Evolutionary conservation across 1,284 basidiomycete genomes (phyloP).

Genomic region (Marasmius oreades): DNA sequence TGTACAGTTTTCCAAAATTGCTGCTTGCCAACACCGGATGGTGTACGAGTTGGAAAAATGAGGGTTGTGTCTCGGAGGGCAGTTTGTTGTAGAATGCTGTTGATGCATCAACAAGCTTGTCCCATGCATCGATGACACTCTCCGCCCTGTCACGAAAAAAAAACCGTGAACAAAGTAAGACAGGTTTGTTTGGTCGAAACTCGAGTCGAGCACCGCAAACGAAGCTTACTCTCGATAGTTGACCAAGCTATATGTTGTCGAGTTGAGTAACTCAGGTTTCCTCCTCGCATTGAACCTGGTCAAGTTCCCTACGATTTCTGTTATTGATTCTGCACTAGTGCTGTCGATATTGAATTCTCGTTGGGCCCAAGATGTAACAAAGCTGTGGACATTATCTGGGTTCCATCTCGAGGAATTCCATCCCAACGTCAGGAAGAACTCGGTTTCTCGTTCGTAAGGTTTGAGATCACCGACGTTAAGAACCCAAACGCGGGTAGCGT

Average conservation of each 20-base stretch:
- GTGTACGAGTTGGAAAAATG: conserved; percentile 68
- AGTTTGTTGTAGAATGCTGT: conserved; percentile 54
- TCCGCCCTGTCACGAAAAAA: too few species aligned
- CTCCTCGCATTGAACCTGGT: conserved; percentile 59
- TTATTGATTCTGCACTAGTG: conserved; percentile 37
- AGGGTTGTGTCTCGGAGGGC: conserved; percentile 40
- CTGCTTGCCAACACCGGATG: conserved; percentile 58
- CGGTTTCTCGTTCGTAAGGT: conserved; percentile 66
- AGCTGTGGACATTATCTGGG: conserved; percentile 48
- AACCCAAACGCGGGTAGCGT: conserved; percentile 58
- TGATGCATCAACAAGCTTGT: conserved; percentile 44
- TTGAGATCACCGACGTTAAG: conserved; percentile 71
- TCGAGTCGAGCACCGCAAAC: too few species aligned
- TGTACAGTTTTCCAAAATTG: conserved; percentile 54
- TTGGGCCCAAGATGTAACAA: conserved; percentile 55
- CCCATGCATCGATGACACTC: conserved; percentile 47
- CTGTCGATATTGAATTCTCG: conserved; percentile 57
- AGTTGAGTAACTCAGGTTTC: conserved; percentile 66
- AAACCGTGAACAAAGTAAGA: too few species aligned
- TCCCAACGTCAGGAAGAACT: conserved; percentile 64
- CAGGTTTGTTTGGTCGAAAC: too few species aligned
- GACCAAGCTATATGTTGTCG: conserved; percentile 58
- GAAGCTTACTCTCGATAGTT: conserved; percentile 70
- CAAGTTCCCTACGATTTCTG: conserved; percentile 53
- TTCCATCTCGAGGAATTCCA: conserved; percentile 57